phyloP scores from a whole-genome alignment of 2,329 filamentous ascomycete genomes.

The Beauveria brongniartii region DNA sequence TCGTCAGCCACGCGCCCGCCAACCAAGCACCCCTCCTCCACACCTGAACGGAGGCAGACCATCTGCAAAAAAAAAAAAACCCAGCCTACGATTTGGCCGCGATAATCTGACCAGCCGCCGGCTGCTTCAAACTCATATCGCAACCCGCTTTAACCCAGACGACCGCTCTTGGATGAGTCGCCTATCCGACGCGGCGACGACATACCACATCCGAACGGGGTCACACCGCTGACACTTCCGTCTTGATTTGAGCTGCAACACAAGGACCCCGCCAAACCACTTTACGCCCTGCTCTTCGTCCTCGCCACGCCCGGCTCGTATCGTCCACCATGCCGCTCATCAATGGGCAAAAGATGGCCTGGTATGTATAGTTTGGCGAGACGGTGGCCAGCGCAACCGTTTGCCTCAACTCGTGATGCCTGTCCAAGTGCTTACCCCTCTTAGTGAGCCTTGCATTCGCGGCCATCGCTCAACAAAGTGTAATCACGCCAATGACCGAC shows the following conservation, averaged over 20 bases:
- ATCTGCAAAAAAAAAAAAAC: neutral
- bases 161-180: neutral
- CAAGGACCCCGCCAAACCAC: neutral
- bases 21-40: neutral
- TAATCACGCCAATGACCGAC: conserved; percentile 56
- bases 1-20: too few relatives aligned
- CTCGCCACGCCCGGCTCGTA: neutral
- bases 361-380: conserved; percentile 40
- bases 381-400: neutral
- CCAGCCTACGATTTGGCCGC: neutral
- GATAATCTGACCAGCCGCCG: neutral
- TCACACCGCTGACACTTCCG: neutral
- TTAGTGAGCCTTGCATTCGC: conserved; percentile 65
- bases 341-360: conserved; percentile 65
- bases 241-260: conserved; percentile 1
- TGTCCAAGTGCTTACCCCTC: neutral
- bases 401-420: neutral
- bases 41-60: neutral
- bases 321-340: conserved; percentile 53
- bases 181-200: neutral
- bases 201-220: neutral
- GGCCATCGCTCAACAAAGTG: conserved; percentile 71
- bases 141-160: neutral
- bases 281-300: neutral
- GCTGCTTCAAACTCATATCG: neutral